Evolutionary conservation across 495 filamentous ascomycete species (phyloP).

Genomic region (Penicillium canariense): DNA sequence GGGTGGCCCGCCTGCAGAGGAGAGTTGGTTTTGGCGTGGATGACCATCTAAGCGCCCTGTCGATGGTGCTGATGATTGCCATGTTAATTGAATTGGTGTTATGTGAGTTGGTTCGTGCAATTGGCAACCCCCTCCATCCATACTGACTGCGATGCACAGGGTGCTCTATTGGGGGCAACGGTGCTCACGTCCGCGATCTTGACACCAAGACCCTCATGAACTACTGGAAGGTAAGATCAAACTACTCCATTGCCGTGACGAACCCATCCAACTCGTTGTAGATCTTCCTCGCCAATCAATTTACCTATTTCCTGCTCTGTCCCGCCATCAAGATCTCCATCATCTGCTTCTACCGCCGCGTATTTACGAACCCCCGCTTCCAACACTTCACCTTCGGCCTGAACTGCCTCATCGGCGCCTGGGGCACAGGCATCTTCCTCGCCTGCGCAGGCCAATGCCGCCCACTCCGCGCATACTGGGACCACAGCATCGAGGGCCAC

Average conservation of each 20-base stretch:
- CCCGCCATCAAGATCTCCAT: constrained; percentile 46
- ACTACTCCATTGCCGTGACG: background rate
- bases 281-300: constrained; percentile 48
- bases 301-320: constrained; percentile 43
- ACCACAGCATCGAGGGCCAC: constrained; percentile 30
- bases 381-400: constrained; percentile 29
- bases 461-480: constrained; percentile 42
- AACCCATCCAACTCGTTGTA: constrained; percentile 14
- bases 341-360: constrained; percentile 47
- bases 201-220: constrained; percentile 27
- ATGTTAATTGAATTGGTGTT: constrained; percentile 39
- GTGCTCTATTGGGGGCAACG: constrained; percentile 40
- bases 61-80: constrained; percentile 31
- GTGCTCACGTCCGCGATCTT: constrained; percentile 26
- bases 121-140: background rate
- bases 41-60: constrained; percentile 39
- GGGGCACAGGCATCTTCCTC: constrained; percentile 37
- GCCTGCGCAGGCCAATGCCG: constrained; percentile 44
- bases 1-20: constrained; percentile 36
- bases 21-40: constrained; percentile 39
- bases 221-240: constrained; percentile 35
- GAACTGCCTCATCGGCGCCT: constrained; percentile 35
- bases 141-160: constrained; percentile 23
- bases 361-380: constrained; percentile 43
- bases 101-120: constrained; percentile 27